Evolutionary conservation across 345 rosid genomes (phyloP).

Genomic region (Punica granatum): DNA sequence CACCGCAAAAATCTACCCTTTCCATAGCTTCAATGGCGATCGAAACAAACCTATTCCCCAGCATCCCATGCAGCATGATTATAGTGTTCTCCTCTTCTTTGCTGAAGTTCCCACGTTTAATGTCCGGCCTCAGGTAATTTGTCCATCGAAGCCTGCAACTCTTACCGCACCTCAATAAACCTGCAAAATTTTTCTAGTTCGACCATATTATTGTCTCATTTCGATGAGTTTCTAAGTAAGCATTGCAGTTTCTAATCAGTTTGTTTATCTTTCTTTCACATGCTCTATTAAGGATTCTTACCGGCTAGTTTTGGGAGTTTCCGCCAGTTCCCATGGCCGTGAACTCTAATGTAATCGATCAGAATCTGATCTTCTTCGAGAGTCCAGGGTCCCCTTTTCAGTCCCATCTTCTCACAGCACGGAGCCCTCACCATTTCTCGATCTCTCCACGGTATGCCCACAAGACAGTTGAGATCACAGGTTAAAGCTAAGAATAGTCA

Average conservation of each 20-base stretch:
- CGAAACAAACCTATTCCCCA: conserved; percentile 22
- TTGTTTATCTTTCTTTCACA: background rate
- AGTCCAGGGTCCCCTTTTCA: conserved; percentile 35
- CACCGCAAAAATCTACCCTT: no score
- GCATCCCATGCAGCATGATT: conserved; percentile 22
- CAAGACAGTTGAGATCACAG: background rate
- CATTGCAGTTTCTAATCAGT: no score
- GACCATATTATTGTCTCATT: no score
- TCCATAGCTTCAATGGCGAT: no score
- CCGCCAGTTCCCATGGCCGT: conserved; percentile 36
- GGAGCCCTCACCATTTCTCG: conserved; percentile 28
- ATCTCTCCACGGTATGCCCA: background rate
- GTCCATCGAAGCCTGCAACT: conserved; percentile 35
- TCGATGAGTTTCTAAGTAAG: no score
- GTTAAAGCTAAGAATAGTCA: background rate
- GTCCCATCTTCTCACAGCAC: conserved; percentile 27
- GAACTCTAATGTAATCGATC: conserved; percentile 15
- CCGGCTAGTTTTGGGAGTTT: conserved; percentile 32
- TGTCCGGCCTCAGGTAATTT: conserved; percentile 30
- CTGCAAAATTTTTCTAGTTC: no score
- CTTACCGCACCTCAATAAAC: conserved; percentile 27
- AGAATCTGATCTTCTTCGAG: conserved; percentile 34
- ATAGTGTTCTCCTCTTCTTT: conserved; percentile 29
- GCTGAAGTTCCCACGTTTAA: conserved; percentile 30
- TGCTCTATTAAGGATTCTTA: background rate